Evolutionary conservation across 495 filamentous ascomycete genomes (phyloP), one percentile per base, ranked within the genome.

Genomic region (Pyronema domesticum): DNA sequence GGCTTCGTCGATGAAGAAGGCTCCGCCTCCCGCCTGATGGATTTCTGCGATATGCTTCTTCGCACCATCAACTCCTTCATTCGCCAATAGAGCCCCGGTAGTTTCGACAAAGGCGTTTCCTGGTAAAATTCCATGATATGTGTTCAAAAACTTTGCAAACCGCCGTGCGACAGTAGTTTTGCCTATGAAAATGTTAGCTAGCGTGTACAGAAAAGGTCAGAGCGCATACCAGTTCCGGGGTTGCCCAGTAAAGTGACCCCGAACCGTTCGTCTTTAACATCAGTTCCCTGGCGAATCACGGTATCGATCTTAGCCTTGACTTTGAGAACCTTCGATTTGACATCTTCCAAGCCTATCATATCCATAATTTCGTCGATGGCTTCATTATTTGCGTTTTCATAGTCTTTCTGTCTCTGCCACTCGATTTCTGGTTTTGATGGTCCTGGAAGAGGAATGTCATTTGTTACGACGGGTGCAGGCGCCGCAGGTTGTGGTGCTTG

Each of bases 141-240:
- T 71, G 0, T 75, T 68, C 2, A 89, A 64, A 54, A 88, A 80
- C 43, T 78, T 74, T 5, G 79, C 83, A 55, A 88, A 93, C 0
- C 82, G 64, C 5, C 82, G 73, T 11, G 85, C 84, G 8, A 89
- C 79, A 0, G 85, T 89, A 0, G 85, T 89, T 70, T 89, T 93
- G 0, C 81, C 81, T 53, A 33, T 9, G 9, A 42, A 43, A 40
- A 43, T 1, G 5, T 33, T 40, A 51, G 48, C 48, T 10, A 34
- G 45, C 9, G 11, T 14, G 35, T 34, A n/a, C 13, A 51, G 18
- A 51, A 13, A 1, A 8, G 13, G 33, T 35, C 3, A 10, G 34
- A 30, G 3, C 3, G n/a, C 10, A 40, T 53, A 53, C 50, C 50
- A 19, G 83, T 89, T 7, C 85, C 85, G 0, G 86, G 85, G 66